Percentiles rank a stretch among this genome's conserved stretches.
Evolutionary conservation across 305 asterid genomes (phyloP).

Genomic region (Fraxinus angustifolia): DNA sequence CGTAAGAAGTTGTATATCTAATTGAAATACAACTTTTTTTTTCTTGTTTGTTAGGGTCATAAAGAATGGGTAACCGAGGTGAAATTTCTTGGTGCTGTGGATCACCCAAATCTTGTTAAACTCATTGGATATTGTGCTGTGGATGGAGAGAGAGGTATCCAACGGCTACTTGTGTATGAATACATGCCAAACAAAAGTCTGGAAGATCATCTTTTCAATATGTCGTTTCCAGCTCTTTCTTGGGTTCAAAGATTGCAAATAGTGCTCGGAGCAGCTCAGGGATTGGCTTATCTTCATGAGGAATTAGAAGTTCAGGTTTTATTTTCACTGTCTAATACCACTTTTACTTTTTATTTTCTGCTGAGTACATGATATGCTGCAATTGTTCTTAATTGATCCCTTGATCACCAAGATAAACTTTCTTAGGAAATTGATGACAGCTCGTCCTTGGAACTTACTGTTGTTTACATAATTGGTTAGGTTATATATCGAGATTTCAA

Average conservation of each 20-base stretch:
- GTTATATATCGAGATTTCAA: slow-evolving; percentile 92
- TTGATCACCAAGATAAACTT: neutral
- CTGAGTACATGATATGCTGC: neutral
- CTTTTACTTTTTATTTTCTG: neutral
- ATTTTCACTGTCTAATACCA: neutral
- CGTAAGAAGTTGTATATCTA: neutral
- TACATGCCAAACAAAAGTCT: slow-evolving; percentile 76
- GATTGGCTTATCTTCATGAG: slow-evolving; percentile 78
- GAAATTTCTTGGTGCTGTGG: slow-evolving; percentile 76
- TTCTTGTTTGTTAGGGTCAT: slow-evolving; percentile 55
- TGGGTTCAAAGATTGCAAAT: slow-evolving; percentile 67
- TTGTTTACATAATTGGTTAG: slow-evolving; percentile 30
- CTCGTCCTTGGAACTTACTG: slow-evolving; percentile 1
- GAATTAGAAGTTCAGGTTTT: slow-evolving; percentile 72
- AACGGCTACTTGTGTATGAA: slow-evolving; percentile 78
- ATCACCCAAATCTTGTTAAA: slow-evolving; percentile 74
- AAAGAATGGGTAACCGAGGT: slow-evolving; percentile 89
- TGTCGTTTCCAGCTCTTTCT: slow-evolving; percentile 45
- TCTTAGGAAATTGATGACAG: neutral
- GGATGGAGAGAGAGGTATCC: slow-evolving; percentile 78
- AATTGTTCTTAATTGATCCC: neutral
- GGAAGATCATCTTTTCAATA: slow-evolving; percentile 74
- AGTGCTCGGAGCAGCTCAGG: slow-evolving; percentile 70
- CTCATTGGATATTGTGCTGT: slow-evolving; percentile 78
- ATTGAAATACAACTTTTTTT: neutral